phyloP scores from a whole-genome alignment of 306 rosid species.

The Cicer judaicum region DNA sequence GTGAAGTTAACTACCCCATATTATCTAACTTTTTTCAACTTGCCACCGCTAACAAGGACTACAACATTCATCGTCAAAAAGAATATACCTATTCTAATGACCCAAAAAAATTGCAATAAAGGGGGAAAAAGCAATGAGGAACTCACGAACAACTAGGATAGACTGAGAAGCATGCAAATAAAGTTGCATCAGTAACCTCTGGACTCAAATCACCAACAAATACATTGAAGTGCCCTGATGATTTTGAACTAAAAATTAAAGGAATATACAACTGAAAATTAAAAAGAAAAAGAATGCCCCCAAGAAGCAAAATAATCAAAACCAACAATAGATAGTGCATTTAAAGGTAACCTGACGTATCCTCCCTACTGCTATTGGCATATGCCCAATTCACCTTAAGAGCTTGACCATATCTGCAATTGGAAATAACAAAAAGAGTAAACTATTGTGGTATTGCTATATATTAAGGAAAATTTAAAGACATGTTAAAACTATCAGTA shows the following conservation, averaged over 20 bases:
- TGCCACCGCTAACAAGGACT: conserved; percentile 41
- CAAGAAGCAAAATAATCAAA: conserved; percentile 46
- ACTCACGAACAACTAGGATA: conserved; percentile 81
- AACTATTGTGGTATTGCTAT: conserved; percentile 28
- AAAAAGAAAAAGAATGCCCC: conserved; percentile 48
- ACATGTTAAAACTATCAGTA: conserved; percentile 5
- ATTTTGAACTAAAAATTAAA: conserved; percentile 59
- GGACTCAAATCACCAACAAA: conserved; percentile 79
- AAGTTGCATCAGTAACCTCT: conserved; percentile 79
- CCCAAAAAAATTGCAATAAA: conserved; percentile 39
- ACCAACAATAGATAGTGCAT: conserved; percentile 32
- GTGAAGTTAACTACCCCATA: conserved; percentile 43
- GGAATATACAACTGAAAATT: conserved; percentile 45
- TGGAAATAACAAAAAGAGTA: conserved; percentile 9
- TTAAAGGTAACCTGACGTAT: conserved; percentile 64
- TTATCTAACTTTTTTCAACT: conserved; percentile 47
- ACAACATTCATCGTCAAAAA: conserved; percentile 36
- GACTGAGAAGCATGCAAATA: conserved; percentile 78
- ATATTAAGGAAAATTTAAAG: background rate
- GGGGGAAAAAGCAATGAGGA: conserved; percentile 58
- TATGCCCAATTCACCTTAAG: conserved; percentile 75
- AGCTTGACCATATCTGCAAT: conserved; percentile 65
- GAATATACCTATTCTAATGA: conserved; percentile 44
- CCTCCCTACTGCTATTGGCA: conserved; percentile 65
- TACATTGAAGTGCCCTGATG: conserved; percentile 70